Conservation (phyloP, 768 basidiomycete genomes). For the Zangia roseola region DNA sequence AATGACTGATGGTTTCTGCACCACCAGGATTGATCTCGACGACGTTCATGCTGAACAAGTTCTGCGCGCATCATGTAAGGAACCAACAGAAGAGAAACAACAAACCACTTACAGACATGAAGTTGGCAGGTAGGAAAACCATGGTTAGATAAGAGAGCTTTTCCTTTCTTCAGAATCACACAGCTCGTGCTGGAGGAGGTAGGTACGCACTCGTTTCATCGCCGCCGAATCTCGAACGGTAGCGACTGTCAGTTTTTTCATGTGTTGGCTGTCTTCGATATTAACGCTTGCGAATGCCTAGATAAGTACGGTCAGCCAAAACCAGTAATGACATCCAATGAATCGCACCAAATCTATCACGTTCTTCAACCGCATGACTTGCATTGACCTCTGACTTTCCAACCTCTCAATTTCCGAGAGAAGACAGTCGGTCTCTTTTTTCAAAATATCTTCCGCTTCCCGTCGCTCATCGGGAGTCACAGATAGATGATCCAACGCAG, state of each 20-base stretch:
- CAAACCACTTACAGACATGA: constrained; percentile 31
- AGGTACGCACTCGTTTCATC: constrained; percentile 32
- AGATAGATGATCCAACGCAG: constrained; percentile 37
- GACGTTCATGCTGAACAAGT: constrained; percentile 59
- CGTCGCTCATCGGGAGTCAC: constrained; percentile 12
- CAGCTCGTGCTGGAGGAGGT: constrained; percentile 29
- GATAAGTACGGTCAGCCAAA: neutral
- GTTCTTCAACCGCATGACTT: constrained; percentile 30
- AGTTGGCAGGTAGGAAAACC: constrained; percentile 58
- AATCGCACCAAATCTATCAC: constrained; percentile 33
- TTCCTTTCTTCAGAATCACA: neutral
- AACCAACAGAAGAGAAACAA: neutral
- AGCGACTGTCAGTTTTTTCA: constrained; percentile 49
- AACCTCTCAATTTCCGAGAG: constrained; percentile 50
- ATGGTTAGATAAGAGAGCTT: constrained; percentile 53
- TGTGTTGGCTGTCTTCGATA: constrained; percentile 52
- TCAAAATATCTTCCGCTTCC: constrained; percentile 36
- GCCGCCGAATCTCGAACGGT: constrained; percentile 43
- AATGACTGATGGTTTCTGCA: constrained; percentile 36
- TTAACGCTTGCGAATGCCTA: constrained; percentile 63
- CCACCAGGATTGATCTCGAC: constrained; percentile 35
- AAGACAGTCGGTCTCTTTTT: constrained; percentile 47
- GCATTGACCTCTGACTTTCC: constrained; percentile 34
- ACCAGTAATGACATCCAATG: neutral
- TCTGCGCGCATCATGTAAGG: constrained; percentile 30